phyloP scores from a whole-genome alignment of 2,329 filamentous ascomycete species.

The Bipolaris gigantea region DNA sequence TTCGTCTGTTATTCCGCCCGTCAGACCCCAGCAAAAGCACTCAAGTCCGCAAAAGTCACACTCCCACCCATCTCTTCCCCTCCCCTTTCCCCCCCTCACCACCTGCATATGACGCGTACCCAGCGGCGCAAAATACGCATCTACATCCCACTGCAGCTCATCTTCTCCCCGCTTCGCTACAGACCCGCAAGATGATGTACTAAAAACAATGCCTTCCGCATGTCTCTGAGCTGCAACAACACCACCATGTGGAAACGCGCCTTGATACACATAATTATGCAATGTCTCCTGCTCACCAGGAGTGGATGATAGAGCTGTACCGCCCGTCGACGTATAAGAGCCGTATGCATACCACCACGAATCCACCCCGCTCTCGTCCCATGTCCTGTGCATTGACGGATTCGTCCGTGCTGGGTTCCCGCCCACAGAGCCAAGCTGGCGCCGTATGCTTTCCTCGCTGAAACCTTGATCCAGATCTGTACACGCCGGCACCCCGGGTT shows the following conservation, averaged over 20 bases:
- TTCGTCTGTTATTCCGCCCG: too few species aligned
- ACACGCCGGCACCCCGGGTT: too few species aligned
- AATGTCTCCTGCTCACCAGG: background rate
- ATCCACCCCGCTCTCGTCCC: too few species aligned
- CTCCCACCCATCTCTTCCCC: constrained; percentile 16
- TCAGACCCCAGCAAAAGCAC: constrained; percentile 19
- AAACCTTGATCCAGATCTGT: background rate
- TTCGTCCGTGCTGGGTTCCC: too few species aligned
- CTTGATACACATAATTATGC: too few species aligned
- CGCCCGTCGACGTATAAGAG: too few species aligned
- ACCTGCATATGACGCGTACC: too few species aligned
- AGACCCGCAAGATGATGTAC: too few species aligned
- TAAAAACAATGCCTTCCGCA: background rate
- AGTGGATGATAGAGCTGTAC: too few species aligned
- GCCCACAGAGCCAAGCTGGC: constrained; percentile 1
- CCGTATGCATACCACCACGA: too few species aligned
- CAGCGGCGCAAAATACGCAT: constrained; percentile 1
- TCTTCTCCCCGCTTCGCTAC: background rate
- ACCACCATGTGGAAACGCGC: too few species aligned
- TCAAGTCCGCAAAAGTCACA: constrained; percentile 24
- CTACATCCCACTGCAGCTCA: background rate
- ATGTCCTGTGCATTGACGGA: too few species aligned
- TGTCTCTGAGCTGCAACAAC: background rate
- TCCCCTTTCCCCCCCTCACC: background rate
- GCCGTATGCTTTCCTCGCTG: constrained; percentile 12